phyloP scores from a whole-genome alignment of 208 protist species.

The Herpetomonas tarakana region DNA sequence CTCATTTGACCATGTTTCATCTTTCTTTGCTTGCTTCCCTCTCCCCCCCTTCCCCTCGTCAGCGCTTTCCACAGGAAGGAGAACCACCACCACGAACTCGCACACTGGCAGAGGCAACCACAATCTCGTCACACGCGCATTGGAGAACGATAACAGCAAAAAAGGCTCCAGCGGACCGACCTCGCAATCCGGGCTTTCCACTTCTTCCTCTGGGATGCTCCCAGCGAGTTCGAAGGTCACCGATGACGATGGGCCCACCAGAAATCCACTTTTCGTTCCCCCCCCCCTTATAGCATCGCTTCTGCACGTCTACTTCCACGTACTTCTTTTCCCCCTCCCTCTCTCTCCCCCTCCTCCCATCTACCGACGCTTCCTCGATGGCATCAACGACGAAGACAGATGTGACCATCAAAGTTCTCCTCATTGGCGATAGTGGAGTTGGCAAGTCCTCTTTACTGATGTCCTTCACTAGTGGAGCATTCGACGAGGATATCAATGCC shows the following conservation, averaged over 20 bases:
- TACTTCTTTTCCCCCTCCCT: background rate
- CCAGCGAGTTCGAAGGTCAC: too few species aligned
- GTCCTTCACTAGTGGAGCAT: slow-evolving; percentile 72
- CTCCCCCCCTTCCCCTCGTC: background rate
- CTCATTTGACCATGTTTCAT: background rate
- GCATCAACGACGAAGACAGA: slow-evolving; percentile 9
- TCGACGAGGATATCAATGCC: slow-evolving; percentile 50
- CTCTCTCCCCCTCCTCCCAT: background rate
- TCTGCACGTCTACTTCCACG: background rate
- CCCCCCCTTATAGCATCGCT: background rate
- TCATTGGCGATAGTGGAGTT: slow-evolving; percentile 82
- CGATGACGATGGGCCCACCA: too few species aligned
- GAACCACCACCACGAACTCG: too few species aligned
- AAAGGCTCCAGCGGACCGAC: too few species aligned
- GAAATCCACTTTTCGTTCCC: too few species aligned
- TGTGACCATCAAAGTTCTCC: slow-evolving; percentile 78
- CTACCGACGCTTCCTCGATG: slow-evolving; percentile 12
- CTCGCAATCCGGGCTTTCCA: too few species aligned
- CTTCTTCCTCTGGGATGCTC: too few species aligned
- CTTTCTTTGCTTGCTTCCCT: background rate
- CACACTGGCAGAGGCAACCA: too few species aligned
- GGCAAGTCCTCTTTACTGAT: slow-evolving; percentile 81
- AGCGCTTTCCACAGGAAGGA: too few species aligned
- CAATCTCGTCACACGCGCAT: too few species aligned
- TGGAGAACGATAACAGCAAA: too few species aligned